Percentiles rank a stretch among this genome's conserved stretches.
Evolutionary conservation across 1,284 basidiomycete genomes (phyloP).

Genomic region (Irpex rosettiformis): DNA sequence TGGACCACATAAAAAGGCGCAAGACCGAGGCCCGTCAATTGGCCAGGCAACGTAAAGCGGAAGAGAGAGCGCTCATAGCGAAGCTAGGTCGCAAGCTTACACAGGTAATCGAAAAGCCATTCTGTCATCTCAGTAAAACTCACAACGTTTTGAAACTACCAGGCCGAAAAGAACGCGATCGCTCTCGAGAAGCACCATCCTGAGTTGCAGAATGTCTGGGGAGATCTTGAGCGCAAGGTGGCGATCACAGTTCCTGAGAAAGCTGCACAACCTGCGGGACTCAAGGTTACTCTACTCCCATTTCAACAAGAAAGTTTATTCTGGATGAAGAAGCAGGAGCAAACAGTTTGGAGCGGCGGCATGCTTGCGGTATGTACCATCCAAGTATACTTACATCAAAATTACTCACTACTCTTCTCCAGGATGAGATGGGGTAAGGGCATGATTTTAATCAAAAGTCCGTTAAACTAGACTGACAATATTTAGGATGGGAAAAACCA

Average conservation of each 20-base stretch:
- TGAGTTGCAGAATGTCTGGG: constrained; percentile 87
- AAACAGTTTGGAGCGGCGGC: constrained; percentile 85
- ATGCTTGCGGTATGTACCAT: constrained; percentile 72
- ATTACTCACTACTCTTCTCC: constrained; percentile 8
- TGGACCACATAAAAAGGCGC: constrained; percentile 28
- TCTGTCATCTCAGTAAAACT: background rate
- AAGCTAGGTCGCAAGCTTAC: constrained; percentile 73
- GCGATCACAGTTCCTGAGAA: constrained; percentile 64
- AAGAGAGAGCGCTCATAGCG: constrained; percentile 46
- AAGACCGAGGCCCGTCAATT: constrained; percentile 27
- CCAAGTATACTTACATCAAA: background rate
- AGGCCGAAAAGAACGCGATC: constrained; percentile 78
- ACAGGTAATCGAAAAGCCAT: constrained; percentile 36
- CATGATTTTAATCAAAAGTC: background rate
- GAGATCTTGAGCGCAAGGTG: constrained; percentile 70
- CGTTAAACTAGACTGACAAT: background rate
- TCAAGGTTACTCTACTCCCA: constrained; percentile 73
- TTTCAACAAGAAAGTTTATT: constrained; percentile 91
- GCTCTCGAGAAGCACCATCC: constrained; percentile 64
- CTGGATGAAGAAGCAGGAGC: constrained; percentile 97
- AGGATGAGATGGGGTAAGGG: constrained; percentile 88
- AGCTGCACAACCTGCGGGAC: constrained; percentile 75
- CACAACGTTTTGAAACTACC: constrained; percentile 2
- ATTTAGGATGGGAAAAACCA: constrained; percentile 95
- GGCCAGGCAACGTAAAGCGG: constrained; percentile 29